Base-by-base conservation (phyloP, 495 filamentous ascomycete genomes). In the Xylaria intraflava region DNA sequence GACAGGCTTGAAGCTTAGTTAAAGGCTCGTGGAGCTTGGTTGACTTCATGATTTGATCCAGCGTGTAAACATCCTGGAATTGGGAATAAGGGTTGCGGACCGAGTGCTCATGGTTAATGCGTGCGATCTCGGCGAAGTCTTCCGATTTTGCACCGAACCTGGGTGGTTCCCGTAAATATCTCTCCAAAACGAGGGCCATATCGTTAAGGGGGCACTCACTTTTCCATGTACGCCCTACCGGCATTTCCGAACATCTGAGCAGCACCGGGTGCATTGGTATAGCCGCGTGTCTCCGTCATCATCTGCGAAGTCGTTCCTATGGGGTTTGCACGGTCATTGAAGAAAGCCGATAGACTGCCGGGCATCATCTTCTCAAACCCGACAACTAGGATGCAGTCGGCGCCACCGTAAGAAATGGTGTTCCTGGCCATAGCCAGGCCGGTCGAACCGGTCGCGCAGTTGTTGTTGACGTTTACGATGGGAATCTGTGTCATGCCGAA, bases 331-430 rank as follows among this genome's bases (percentile, higher is more conserved):
- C 90, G 77, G 66, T 96, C 93, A 40, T 87, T 84, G 68, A 83
- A 96, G 73, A 86, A 80, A 44, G 72, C 79, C 69, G 88, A 82
- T 55, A 98, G 73, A 58, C 81, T 85, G n/a, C 93, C 93, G 0
- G 88, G 84, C 69, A 81, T 88, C 93, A 98, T 98, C 81, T 95
- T 96, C 77, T 98, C 93, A 58, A 96, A 98, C 2, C 93, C 93
- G 14, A 97, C 82, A 7, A 96, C 90, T 35, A 98, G 72, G 4
- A 93, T 82, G 62, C 88, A 93, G 66, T 96, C 86, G 2, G 88
- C 87, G 2, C 80, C 85, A 20, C 90, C 90, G 62, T 87, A 75
- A 10, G 83, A 75, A 56, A 96, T 88, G 73, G 93, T 75, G 29
- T 83, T 87, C 26, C 90, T 79, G 3, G 82, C 93, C 83, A 97